Base-by-base conservation (phyloP, 257 asterid species). In the Cruciata laevipes region DNA sequence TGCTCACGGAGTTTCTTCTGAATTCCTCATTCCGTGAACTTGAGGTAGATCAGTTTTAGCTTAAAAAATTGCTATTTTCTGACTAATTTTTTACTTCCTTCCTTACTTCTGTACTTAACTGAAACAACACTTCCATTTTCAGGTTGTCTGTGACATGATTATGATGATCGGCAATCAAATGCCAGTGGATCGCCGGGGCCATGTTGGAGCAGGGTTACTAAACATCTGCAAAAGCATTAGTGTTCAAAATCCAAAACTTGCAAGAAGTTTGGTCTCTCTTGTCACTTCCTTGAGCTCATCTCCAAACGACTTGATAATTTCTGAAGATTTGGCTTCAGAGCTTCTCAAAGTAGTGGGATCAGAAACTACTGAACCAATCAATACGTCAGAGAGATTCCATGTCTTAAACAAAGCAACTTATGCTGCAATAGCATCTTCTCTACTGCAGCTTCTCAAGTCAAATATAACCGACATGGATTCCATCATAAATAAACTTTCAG, bases 11-110 rank as follows among this genome's bases (percentile, higher is more conserved):
- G 76, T 83, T 87, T 49, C 87, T 87, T 35, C 82, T 71, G 53
- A 31, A 52, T 61, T 83, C 95, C 76, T 83, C 84, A 76, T 84
- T 72, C 75, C 81, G 83, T 9, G 97, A 87, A 80, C 90, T 84
- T 76, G 95, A 90, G 97, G 97, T 87, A 84, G 74, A 68, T 64
- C 24, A 11, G 18, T 25, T 27, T 30, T 65, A 24, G 13, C 58
- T 23, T 37, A 14, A 38, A 42, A 13, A 49, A 10, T 38, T 40
- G 55, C 21, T 17, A n/a, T 5, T 42, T 51, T 32, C 58, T 33
- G 16, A 12, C 21, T 53, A n/a, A 6, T 52, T 55, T 18, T 32
- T 23, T 32, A 20, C 9, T 16, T n/a, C 69, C 27, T 37, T 37
- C 38, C 17, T 21, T 35, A 5, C 25, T 20, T 53, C 16, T 62